phyloP scores from a whole-genome alignment of 352 stramenopile species.

The Phytopythium kandeliae region DNA sequence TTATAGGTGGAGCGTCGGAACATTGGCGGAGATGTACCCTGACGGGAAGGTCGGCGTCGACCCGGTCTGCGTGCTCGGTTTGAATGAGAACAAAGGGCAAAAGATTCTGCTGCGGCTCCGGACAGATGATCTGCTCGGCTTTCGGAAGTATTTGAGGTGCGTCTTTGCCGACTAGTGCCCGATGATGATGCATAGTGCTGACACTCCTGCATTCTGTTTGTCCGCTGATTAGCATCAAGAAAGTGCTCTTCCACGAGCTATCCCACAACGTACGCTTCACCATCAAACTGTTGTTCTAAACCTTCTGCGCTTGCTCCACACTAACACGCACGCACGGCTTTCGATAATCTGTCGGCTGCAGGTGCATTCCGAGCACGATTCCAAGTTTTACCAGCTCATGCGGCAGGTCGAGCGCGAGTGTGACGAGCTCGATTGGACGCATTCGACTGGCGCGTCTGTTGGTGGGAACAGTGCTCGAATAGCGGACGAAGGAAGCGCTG shows the following conservation, averaged over 20 bases:
- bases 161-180: too few relatives aligned
- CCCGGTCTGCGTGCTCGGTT: slow-evolving; percentile 85
- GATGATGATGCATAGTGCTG: too few relatives aligned
- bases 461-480: slow-evolving; percentile 20
- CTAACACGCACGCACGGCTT: background rate
- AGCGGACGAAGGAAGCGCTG: slow-evolving; percentile 10
- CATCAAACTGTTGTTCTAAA: too few relatives aligned
- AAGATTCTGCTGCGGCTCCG: slow-evolving; percentile 93
- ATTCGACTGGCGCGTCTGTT: slow-evolving; percentile 26
- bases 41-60: slow-evolving; percentile 89
- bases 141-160: slow-evolving; percentile 83
- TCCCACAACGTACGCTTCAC: slow-evolving; percentile 91
- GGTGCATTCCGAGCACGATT: slow-evolving; percentile 74
- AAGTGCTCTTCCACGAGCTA: slow-evolving; percentile 94
- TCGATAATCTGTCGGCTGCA: slow-evolving; percentile 9
- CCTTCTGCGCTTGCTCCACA: too few relatives aligned
- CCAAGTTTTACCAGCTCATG: slow-evolving; percentile 83
- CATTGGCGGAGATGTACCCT: slow-evolving; percentile 85
- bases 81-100: slow-evolving; percentile 95
- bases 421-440: slow-evolving; percentile 66
- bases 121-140: slow-evolving; percentile 92
- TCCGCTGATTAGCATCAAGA: slow-evolving; percentile 66
- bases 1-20: slow-evolving; percentile 78
- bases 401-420: slow-evolving; percentile 68
- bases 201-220: too few relatives aligned